Percentiles rank a stretch among this genome's conserved stretches.
These are phyloP conservation scores for Chaetomiaceae sp. DNA, from an alignment of 2,329 filamentous ascomycete species.

Conservation along the genomic window DNA sequence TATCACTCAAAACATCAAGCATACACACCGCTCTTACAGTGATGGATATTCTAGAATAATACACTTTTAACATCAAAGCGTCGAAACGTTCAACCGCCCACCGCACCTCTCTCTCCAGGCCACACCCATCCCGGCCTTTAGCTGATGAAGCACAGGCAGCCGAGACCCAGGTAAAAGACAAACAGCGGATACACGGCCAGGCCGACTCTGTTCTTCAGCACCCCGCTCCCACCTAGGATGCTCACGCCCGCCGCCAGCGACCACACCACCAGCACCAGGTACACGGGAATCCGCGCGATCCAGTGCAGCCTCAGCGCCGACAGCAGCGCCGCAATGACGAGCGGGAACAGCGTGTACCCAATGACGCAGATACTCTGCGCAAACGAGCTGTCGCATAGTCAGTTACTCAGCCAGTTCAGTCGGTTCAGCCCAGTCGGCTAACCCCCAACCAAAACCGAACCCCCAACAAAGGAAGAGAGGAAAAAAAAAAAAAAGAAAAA, in stretches of 20 bases:
- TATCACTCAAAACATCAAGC: too few species aligned
- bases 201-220: conserved; percentile 89
- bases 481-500: neutral
- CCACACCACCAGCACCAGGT: conserved; percentile 84
- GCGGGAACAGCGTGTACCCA: conserved; percentile 94
- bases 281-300: conserved; percentile 84
- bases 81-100: neutral
- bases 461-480: too few species aligned
- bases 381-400: conserved; percentile 65
- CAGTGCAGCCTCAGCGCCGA: conserved; percentile 76
- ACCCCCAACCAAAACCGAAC: too few species aligned
- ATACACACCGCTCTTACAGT: neutral
- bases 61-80: too few species aligned
- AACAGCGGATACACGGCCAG: conserved; percentile 93
- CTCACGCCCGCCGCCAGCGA: conserved; percentile 92
- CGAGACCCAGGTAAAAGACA: conserved; percentile 89
- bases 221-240: conserved; percentile 90
- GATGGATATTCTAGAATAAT: conserved; percentile 13
- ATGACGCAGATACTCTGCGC: conserved; percentile 98
- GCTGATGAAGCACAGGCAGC: conserved; percentile 96
- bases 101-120: neutral
- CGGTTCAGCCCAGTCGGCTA: too few species aligned
- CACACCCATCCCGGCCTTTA: conserved; percentile 39
- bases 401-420: too few species aligned
- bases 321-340: conserved; percentile 87